Percentiles rank a stretch among this genome's conserved stretches.
These are phyloP conservation scores for Hirschioporus abietinus DNA, from an alignment of 768 basidiomycete species.

Conservation along the genomic window DNA sequence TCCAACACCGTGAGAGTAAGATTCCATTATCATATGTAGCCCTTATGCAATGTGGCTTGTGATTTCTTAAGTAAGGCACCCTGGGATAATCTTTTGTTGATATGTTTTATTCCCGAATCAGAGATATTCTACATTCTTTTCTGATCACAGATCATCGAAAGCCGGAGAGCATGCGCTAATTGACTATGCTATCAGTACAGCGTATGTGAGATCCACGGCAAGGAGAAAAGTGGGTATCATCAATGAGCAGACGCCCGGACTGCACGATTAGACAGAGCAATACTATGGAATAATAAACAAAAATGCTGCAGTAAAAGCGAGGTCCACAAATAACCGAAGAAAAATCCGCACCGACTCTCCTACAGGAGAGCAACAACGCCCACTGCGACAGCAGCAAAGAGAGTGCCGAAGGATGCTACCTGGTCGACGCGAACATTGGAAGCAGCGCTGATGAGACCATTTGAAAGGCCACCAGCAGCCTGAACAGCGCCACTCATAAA, in stretches of 20 bases:
- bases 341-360: not conserved
- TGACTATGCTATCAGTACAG: not conserved
- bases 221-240: not conserved
- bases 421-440: slow-evolving; percentile 21
- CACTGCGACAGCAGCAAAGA: slow-evolving; percentile 30
- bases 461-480: slow-evolving; percentile 58
- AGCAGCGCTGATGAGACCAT: slow-evolving; percentile 28
- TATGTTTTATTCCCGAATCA: not conserved
- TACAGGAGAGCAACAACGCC: slow-evolving; percentile 22
- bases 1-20: not conserved
- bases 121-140: not conserved
- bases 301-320: not conserved
- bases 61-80: no score
- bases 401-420: slow-evolving; percentile 24
- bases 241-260: not conserved
- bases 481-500: slow-evolving; percentile 67
- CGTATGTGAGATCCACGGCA: not conserved
- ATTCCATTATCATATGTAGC: no score
- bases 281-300: slow-evolving; percentile 1
- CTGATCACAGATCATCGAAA: not conserved
- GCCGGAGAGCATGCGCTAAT: not conserved
- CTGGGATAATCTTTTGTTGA: no score
- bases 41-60: not conserved
- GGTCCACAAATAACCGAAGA: not conserved
- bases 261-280: not conserved